Base-by-base conservation (phyloP, 257 asterid species). In the Cordia subcordata region DNA sequence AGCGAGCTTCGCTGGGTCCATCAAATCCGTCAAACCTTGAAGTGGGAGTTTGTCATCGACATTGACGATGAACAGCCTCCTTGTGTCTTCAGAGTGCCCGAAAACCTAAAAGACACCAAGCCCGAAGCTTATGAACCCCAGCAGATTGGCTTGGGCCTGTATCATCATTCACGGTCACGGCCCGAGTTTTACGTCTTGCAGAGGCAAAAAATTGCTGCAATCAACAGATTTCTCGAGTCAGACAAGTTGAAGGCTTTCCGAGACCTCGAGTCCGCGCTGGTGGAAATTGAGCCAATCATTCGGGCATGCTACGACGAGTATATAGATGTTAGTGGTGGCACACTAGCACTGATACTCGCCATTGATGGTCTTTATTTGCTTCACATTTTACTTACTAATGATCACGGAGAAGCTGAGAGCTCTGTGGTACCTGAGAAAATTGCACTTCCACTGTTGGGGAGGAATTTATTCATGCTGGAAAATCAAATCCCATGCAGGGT, bases 391-490 rank as follows among this genome's bases (percentile, higher is more conserved):
- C 71, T 55, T 10, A 38, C 44, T 13, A 20, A 39, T n/a, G 40
- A 8, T 23, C 8, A 37, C 15, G 5, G n/a, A 15, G 1, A 16
- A n/a, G 53, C 19, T 47, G 8, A 33, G 11, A 33, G 11, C 19
- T 10, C 11, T 18, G 9, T 14, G 1, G 16, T 10, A 12, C 9
- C 10, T 9, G 22, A 20, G 1, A 39, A 56, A 2, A 8, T 37
- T 8, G 55, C 20, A 1, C 21, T 12, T 53, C 18, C 8, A 52
- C 11, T 60, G 10, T 35, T 68, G 8, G 63, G 62, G 0, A 35
- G 49, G 39, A 84, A 81, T 20, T 39, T 75, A 11, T 0, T 70
- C 13, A 70, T 78, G 84, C 42, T 78, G 61, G 87, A 81, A 73
- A 81, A 81, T 33, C 87, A 81, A 66, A 66, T 81, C 13, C 84